phyloP scores from a whole-genome alignment of 495 filamentous ascomycete species.

The Parmelia sp. region DNA sequence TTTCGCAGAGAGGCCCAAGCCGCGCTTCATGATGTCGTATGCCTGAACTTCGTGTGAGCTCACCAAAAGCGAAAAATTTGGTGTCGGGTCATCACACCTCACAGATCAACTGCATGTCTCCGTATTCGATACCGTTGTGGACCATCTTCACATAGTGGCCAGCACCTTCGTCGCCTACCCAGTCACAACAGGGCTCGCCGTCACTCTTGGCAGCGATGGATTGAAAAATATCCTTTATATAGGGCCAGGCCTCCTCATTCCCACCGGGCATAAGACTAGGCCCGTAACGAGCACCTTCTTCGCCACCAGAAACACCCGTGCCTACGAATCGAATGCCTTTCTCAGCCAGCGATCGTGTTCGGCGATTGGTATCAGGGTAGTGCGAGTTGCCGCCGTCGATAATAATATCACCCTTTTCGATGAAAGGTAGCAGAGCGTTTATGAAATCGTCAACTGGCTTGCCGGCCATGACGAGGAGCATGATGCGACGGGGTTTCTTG shows the following conservation, averaged over 20 bases:
- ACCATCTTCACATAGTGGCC: slow-evolving; percentile 99
- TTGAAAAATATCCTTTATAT: slow-evolving; percentile 99
- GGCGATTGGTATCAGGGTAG: slow-evolving; percentile 97
- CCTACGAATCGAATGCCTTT: slow-evolving; percentile 97
- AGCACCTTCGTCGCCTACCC: slow-evolving; percentile 98
- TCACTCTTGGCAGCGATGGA: slow-evolving; percentile 95
- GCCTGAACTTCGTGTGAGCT: slow-evolving; percentile 51
- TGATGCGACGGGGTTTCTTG: slow-evolving; percentile 91
- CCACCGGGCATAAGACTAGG: slow-evolving; percentile 98
- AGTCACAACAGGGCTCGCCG: slow-evolving; percentile 94
- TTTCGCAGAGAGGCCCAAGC: slow-evolving; percentile 73
- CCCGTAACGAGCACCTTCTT: slow-evolving; percentile 96
- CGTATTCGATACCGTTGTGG: slow-evolving; percentile 99
- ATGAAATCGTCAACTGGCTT: slow-evolving; percentile 98
- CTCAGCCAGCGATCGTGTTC: slow-evolving; percentile 69
- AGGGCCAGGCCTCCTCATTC: slow-evolving; percentile 95
- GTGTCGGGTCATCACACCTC: slow-evolving; percentile 56
- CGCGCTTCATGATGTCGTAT: slow-evolving; percentile 99
- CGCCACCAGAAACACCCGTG: slow-evolving; percentile 95
- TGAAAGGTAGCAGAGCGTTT: slow-evolving; percentile 81
- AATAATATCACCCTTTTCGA: slow-evolving; percentile 93
- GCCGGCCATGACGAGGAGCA: slow-evolving; percentile 97
- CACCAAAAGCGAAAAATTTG: background rate
- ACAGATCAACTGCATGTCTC: slow-evolving; percentile 99
- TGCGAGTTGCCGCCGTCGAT: slow-evolving; percentile 99